Evolutionary conservation across 805 yeast genomes (phyloP).

Genomic region (Wickerhamiella kurtzmanii): DNA sequence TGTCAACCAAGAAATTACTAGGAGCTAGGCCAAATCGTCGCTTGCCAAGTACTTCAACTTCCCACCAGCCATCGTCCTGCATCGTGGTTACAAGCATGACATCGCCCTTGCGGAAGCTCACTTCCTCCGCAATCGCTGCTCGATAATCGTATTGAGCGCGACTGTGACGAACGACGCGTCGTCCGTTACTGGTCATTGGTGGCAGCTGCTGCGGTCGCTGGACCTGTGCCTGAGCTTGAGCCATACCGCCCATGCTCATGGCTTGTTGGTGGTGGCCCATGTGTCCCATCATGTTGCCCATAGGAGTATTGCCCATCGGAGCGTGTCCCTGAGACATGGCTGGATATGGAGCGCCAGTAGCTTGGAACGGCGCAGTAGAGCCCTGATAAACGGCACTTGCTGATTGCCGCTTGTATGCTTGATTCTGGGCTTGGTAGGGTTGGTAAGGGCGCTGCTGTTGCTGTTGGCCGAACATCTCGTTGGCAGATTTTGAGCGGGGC

Average conservation of each 20-base stretch:
- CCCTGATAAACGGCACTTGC: not conserved
- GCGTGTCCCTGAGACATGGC: no score
- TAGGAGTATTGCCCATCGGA: no score
- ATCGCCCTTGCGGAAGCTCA: slow-evolving; percentile 47
- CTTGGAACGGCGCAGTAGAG: not conserved
- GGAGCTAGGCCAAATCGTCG: slow-evolving; percentile 45
- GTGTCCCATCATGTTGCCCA: no score
- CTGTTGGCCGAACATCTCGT: not conserved
- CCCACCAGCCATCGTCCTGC: slow-evolving; percentile 71
- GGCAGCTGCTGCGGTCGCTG: slow-evolving; percentile 28
- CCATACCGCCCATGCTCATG: not conserved
- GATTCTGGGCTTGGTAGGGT: slow-evolving; percentile 7
- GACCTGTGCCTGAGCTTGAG: slow-evolving; percentile 4
- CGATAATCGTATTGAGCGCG: slow-evolving; percentile 46
- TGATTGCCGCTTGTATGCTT: not conserved
- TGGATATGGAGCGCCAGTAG: not conserved
- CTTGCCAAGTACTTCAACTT: slow-evolving; percentile 38
- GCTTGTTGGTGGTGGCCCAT: not conserved
- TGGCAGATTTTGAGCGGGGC: slow-evolving; percentile 2
- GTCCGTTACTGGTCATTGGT: slow-evolving; percentile 37
- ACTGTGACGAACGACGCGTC: slow-evolving; percentile 38
- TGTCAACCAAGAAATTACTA: slow-evolving; percentile 34
- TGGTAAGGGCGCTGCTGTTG: not conserved
- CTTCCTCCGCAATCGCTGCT: slow-evolving; percentile 48
- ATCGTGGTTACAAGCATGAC: slow-evolving; percentile 37